Percentiles rank a stretch among this genome's conserved stretches.
Conservation (phyloP, 1,284 basidiomycete genomes). For the Cryptococcus maquisensis region DNA sequence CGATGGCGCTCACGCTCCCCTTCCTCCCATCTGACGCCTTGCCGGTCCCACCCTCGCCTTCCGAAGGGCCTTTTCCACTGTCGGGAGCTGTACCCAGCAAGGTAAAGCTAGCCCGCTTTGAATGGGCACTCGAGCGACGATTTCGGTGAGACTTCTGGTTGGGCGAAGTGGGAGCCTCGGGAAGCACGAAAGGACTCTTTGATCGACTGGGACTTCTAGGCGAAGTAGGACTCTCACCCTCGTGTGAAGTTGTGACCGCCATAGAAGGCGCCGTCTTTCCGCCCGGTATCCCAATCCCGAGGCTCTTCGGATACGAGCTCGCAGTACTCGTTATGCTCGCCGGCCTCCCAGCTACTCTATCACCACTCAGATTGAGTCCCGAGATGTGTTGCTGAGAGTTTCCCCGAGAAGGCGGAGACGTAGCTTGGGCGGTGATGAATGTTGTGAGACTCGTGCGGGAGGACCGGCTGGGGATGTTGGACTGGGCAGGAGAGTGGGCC, state of each 20-base stretch:
- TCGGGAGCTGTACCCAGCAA: no score
- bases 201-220: no score
- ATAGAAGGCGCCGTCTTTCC: slow-evolving; percentile 18
- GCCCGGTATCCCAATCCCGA: slow-evolving; percentile 18
- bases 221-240: background rate
- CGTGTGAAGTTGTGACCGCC: slow-evolving; percentile 28
- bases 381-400: background rate
- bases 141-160: background rate
- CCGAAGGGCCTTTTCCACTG: background rate
- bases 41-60: background rate
- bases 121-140: background rate
- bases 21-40: background rate
- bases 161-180: background rate
- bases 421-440: background rate
- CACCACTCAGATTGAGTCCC: no score
- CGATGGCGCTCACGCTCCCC: slow-evolving; percentile 21
- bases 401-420: slow-evolving; percentile 3
- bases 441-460: background rate
- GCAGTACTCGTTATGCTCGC: slow-evolving; percentile 20
- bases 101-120: background rate
- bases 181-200: no score
- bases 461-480: background rate
- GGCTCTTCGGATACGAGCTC: slow-evolving; percentile 23
- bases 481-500: background rate
- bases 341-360: slow-evolving; percentile 16